These are phyloP conservation scores for Tricladium varicosporioides DNA, from an alignment of 2,329 filamentous ascomycete species.

Conservation along the genomic window DNA sequence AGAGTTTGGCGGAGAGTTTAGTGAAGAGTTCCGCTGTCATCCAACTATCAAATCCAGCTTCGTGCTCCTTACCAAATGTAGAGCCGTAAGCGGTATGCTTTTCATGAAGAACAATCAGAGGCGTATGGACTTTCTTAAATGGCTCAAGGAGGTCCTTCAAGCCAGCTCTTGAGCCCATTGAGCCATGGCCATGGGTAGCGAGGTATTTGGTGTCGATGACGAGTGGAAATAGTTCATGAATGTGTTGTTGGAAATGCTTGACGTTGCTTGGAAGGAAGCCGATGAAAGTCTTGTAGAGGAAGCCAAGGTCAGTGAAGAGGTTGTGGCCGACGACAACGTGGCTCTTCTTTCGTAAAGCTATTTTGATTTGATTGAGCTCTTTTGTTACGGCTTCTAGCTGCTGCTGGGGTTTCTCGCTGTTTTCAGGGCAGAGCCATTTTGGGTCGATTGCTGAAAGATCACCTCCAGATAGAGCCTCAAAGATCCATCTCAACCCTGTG, in stretches of 20 bases:
- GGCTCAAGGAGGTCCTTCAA: slow-evolving; percentile 47
- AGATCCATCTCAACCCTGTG: slow-evolving; percentile 31
- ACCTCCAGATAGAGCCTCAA: slow-evolving; percentile 33
- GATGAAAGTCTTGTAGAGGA: slow-evolving; percentile 62
- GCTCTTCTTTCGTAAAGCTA: slow-evolving; percentile 27
- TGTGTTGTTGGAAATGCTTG: slow-evolving; percentile 48
- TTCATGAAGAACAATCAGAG: slow-evolving; percentile 40
- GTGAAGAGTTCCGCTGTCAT: slow-evolving; percentile 44
- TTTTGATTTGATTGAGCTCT: slow-evolving; percentile 25
- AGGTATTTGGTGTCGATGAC: slow-evolving; percentile 63
- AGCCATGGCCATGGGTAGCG: slow-evolving; percentile 35
- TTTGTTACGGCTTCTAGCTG: slow-evolving; percentile 39
- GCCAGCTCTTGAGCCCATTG: slow-evolving; percentile 43
- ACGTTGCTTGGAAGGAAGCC: slow-evolving; percentile 53
- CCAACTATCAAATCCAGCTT: slow-evolving; percentile 60
- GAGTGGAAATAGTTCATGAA: slow-evolving; percentile 46
- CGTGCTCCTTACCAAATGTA: slow-evolving; percentile 40
- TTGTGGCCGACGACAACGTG: slow-evolving; percentile 62
- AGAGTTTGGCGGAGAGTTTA: slow-evolving; percentile 31
- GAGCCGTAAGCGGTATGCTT: slow-evolving; percentile 32
- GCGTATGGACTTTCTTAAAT: slow-evolving; percentile 40
- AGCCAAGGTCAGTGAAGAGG: slow-evolving; percentile 61
- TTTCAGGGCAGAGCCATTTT: slow-evolving; percentile 41
- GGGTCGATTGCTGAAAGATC: slow-evolving; percentile 30
- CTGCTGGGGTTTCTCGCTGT: slow-evolving; percentile 28